phyloP scores from a whole-genome alignment of 2,329 filamentous ascomycete species.

The Aspergillus ibericus region DNA sequence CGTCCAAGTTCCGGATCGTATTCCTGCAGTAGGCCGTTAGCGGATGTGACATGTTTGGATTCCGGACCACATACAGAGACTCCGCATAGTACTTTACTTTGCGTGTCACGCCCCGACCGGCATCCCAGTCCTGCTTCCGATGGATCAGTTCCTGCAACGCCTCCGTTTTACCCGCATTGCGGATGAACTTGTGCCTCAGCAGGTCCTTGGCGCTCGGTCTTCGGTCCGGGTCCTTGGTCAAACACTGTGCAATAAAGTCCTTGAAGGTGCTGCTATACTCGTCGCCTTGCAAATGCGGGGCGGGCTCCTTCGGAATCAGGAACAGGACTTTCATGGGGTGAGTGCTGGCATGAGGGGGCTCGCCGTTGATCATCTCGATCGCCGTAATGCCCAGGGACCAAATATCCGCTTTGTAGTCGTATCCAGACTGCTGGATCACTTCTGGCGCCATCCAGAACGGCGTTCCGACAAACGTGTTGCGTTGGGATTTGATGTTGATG shows the following conservation, averaged over 20 bases:
- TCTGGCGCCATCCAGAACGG: slow-evolving; percentile 98
- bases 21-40: slow-evolving; percentile 47
- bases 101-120: slow-evolving; percentile 65
- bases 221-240: slow-evolving; percentile 87
- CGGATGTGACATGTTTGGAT: slow-evolving; percentile 9
- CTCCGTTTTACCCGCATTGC: slow-evolving; percentile 82
- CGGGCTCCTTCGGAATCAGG: slow-evolving; percentile 82
- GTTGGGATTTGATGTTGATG: slow-evolving; percentile 95
- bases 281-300: slow-evolving; percentile 77
- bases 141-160: slow-evolving; percentile 80
- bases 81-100: slow-evolving; percentile 90
- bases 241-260: slow-evolving; percentile 85
- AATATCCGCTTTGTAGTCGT: slow-evolving; percentile 88
- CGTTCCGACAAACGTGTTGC: slow-evolving; percentile 96
- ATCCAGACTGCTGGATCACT: slow-evolving; percentile 82
- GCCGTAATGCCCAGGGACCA: slow-evolving; percentile 92
- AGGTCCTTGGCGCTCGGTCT: slow-evolving; percentile 84
- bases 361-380: slow-evolving; percentile 83
- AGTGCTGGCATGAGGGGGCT: slow-evolving; percentile 80
- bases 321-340: slow-evolving; percentile 95
- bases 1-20: slow-evolving; percentile 60
- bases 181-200: slow-evolving; percentile 83
- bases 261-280: slow-evolving; percentile 87
- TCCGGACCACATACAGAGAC: slow-evolving; percentile 61
- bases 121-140: slow-evolving; percentile 79